Evolutionary conservation across 1,284 basidiomycete species (phyloP), one percentile per base, ranked within the genome.

Genomic region (Moesziomyces antarcticus): DNA sequence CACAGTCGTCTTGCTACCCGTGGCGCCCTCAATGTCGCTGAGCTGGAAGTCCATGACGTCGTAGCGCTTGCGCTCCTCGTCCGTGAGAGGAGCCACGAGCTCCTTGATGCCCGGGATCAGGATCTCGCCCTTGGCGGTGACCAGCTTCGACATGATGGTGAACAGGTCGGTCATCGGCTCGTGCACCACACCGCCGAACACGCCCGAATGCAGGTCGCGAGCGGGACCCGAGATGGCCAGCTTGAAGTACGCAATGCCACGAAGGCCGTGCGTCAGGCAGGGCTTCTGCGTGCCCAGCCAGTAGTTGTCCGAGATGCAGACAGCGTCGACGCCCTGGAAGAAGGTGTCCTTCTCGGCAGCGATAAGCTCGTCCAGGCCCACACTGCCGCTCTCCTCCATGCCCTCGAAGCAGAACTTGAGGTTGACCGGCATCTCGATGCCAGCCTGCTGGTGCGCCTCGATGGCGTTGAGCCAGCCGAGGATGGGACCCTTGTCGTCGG

Each of bases 381-480:
- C 93, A 46, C 92, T 93, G 8, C 96, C 96, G 77, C 89, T 92
- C 87, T 99, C 96, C 85, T 99, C 96, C 97, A 99, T 99, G 9
- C 96, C 85, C 77, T 99, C 96, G 81, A 99, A 95, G 87, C 93
- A 94, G 87, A 94, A 91, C 80, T 91, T 90, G 76, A 99, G 85
- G 86, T 99, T 99, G 56, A 99, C 96, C 1, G 96, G 96, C 20
- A 99, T 88, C 52, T 91, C 89, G 57, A 91, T 87, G 43, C 82
- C 88, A 49, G 90, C 89, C 68, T 90, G 84, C 77, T 87, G 85
- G 85, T 98, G 94, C 47, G 94, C 94, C 81, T 97, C 91, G 56
- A 98, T 87, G 52, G 94, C 91, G 84, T 99, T 97, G 72, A 99
- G 86, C 97, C 96, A 98, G 41, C 93, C 95, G 48, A 97, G 76